A percentile compares a stretch with the other conserved stretches of the same genome.
phyloP scores from a whole-genome alignment of 257 asterid genomes.

The Fraxinus anomala region DNA sequence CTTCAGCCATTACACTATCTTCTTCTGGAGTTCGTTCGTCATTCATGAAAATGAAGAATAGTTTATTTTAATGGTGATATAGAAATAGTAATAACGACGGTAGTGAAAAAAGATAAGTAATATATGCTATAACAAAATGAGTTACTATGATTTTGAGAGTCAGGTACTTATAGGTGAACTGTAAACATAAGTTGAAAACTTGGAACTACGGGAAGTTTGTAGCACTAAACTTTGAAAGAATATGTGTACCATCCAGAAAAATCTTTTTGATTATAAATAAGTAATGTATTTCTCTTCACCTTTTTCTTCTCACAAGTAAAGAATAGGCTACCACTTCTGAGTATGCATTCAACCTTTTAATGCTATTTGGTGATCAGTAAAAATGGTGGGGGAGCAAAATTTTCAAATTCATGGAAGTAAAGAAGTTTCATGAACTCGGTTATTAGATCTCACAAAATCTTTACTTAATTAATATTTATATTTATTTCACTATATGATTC shows the following conservation, averaged over 20 bases:
- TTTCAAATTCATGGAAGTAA: background rate
- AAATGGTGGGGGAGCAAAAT: background rate
- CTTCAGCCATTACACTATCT: conserved; percentile 41
- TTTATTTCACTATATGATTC: background rate
- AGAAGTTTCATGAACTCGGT: background rate
- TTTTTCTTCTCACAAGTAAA: background rate
- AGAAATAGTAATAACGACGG: background rate
- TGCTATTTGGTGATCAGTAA: background rate
- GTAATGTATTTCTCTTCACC: background rate
- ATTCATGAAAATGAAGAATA: conserved; percentile 16
- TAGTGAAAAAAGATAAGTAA: background rate
- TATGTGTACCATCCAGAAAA: background rate
- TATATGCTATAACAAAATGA: background rate
- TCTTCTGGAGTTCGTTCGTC: conserved; percentile 38
- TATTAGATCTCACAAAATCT: background rate
- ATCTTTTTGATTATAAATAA: background rate
- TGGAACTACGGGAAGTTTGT: background rate
- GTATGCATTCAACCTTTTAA: background rate
- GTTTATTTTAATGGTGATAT: background rate
- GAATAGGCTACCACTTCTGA: background rate
- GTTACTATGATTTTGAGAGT: background rate
- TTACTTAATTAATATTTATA: background rate
- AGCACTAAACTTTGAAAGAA: background rate
- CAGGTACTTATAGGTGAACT: background rate
- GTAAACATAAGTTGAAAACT: background rate